A percentile compares a stretch with the other conserved stretches of the same genome.
These are phyloP conservation scores for Talaromyces sp. DNA, from an alignment of 2,329 filamentous ascomycete species.

Conservation along the genomic window DNA sequence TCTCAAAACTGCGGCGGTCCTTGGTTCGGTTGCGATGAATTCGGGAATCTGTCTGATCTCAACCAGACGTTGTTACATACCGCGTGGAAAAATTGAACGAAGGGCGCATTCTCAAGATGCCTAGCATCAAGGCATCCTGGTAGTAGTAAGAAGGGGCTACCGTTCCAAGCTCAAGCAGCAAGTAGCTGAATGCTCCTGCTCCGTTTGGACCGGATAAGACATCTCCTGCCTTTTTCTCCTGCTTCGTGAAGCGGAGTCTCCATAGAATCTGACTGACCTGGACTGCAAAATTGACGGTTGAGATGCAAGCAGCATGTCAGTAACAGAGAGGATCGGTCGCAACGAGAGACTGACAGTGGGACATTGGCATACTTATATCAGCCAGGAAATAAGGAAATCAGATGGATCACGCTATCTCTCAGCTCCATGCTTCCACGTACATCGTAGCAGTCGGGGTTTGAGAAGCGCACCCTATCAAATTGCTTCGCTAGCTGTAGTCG, in stretches of 20 bases:
- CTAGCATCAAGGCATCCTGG: background rate
- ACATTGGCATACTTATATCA: background rate
- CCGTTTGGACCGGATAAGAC: background rate
- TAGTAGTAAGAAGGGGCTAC: background rate
- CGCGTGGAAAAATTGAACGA: background rate
- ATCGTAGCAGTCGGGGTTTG: conserved; percentile 2
- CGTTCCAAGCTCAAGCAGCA: background rate
- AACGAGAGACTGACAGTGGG: background rate
- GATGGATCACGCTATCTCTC: background rate
- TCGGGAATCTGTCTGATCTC: background rate
- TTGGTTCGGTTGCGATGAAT: background rate
- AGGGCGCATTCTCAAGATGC: background rate
- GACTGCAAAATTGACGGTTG: background rate
- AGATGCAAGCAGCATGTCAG: background rate
- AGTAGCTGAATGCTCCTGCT: background rate
- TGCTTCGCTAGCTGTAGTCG: background rate
- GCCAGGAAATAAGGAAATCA: background rate
- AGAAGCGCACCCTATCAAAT: conserved; percentile 1
- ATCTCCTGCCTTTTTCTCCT: background rate
- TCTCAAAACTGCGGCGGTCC: no score
- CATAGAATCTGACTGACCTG: background rate
- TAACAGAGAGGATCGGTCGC: background rate
- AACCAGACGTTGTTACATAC: background rate
- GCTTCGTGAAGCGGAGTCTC: background rate
- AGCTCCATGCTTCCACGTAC: background rate